Conservation (phyloP, 2,329 filamentous ascomycete genomes). For the Calonectria ilicicola region DNA sequence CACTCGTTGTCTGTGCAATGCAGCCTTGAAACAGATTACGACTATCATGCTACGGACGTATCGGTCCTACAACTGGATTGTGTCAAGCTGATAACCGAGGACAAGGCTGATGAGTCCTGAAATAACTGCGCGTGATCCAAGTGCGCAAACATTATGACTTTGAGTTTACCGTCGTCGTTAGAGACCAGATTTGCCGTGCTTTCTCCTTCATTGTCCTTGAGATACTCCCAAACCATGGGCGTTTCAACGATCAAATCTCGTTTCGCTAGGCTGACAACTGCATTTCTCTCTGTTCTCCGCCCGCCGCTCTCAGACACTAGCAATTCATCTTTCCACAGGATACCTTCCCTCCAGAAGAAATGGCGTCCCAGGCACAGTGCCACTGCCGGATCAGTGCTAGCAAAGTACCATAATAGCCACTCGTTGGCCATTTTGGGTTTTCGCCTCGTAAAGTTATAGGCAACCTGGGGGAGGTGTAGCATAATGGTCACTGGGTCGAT, state of each 20-base stretch:
- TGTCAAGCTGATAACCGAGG: slow-evolving; percentile 46
- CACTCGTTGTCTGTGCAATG: neutral
- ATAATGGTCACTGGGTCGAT: slow-evolving; percentile 75
- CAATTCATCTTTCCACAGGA: slow-evolving; percentile 77
- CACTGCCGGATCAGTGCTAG: slow-evolving; percentile 74
- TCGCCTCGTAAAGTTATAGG: slow-evolving; percentile 76
- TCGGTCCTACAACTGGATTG: slow-evolving; percentile 40
- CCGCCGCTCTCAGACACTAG: slow-evolving; percentile 37
- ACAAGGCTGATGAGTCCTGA: slow-evolving; percentile 48
- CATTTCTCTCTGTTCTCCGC: slow-evolving; percentile 46
- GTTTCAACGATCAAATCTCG: slow-evolving; percentile 76
- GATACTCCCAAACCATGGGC: slow-evolving; percentile 66
- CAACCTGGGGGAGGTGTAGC: slow-evolving; percentile 76
- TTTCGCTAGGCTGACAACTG: slow-evolving; percentile 70
- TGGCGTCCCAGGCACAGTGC: slow-evolving; percentile 72
- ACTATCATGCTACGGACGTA: slow-evolving; percentile 19
- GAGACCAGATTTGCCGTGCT: slow-evolving; percentile 28
- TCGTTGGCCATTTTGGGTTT: slow-evolving; percentile 71
- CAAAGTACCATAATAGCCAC: slow-evolving; percentile 78
- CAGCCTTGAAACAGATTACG: neutral
- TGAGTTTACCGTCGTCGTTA: slow-evolving; percentile 50
- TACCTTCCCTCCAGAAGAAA: slow-evolving; percentile 80
- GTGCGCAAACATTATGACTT: slow-evolving; percentile 70
- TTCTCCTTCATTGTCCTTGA: slow-evolving; percentile 46
- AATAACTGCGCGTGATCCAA: slow-evolving; percentile 76